These are phyloP conservation scores for Ophiostoma ulmi DNA, from an alignment of 2,329 filamentous ascomycete species.

Conservation along the genomic window DNA sequence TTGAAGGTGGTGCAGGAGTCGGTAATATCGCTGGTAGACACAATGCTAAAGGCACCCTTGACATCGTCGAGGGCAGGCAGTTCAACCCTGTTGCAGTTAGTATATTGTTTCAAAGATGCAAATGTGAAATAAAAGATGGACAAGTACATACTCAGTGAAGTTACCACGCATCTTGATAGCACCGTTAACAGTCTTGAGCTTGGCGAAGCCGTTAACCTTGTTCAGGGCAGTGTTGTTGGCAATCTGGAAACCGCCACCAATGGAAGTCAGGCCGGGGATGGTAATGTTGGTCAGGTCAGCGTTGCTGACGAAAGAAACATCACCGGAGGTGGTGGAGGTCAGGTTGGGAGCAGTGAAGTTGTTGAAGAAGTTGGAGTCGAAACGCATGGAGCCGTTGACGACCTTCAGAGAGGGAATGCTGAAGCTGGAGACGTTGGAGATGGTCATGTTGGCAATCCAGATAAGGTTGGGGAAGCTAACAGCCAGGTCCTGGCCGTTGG, in stretches of 20 bases:
- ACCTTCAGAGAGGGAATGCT: conserved; percentile 64
- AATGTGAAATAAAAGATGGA: background rate
- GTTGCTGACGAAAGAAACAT: conserved; percentile 61
- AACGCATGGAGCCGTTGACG: conserved; percentile 74
- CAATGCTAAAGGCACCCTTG: conserved; percentile 65
- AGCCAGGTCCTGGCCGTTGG: conserved; percentile 70
- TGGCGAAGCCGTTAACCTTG: conserved; percentile 61
- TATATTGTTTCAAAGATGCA: background rate
- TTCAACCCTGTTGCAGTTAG: conserved; percentile 52
- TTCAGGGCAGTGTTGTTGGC: conserved; percentile 80
- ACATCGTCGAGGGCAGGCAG: conserved; percentile 65
- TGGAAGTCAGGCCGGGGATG: conserved; percentile 60
- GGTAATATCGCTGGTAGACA: conserved; percentile 58
- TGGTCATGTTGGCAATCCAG: conserved; percentile 73
- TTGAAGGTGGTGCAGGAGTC: conserved; percentile 53
- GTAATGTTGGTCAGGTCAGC: conserved; percentile 65
- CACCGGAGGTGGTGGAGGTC: conserved; percentile 56
- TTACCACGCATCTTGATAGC: conserved; percentile 80
- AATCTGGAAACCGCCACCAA: conserved; percentile 77
- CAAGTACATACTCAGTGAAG: conserved; percentile 67
- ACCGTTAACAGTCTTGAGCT: conserved; percentile 66
- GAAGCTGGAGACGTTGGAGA: conserved; percentile 73
- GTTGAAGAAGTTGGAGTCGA: conserved; percentile 72
- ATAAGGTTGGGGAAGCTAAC: conserved; percentile 72
- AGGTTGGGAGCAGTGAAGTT: conserved; percentile 63